Evolutionary conservation across 2,329 filamentous ascomycete genomes (phyloP).

Genomic region (Aurifilum marmelostoma): DNA sequence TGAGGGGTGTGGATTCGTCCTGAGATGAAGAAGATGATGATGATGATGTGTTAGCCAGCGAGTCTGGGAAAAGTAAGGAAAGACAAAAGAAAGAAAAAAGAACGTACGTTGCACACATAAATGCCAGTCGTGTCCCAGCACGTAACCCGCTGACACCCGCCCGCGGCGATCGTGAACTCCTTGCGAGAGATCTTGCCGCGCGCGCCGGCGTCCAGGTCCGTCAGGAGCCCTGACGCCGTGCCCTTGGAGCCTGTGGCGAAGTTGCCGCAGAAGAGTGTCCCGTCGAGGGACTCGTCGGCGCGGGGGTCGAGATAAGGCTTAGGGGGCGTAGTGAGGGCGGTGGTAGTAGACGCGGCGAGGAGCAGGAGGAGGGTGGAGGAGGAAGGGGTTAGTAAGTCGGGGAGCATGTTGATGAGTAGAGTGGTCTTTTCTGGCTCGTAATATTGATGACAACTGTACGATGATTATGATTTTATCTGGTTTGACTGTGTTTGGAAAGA

Average conservation of each 20-base stretch:
- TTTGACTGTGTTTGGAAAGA: neutral
- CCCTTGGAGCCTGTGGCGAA: conserved; percentile 16
- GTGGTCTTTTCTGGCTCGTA: too few species aligned
- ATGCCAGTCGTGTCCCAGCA: conserved; percentile 23
- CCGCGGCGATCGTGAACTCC: neutral
- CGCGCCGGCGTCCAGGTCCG: conserved; percentile 1
- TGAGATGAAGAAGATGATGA: neutral
- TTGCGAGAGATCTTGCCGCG: conserved; percentile 14
- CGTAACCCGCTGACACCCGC: conserved; percentile 18
- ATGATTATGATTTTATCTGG: neutral
- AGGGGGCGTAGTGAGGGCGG: neutral
- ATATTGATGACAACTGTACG: neutral
- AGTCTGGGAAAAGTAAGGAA: neutral
- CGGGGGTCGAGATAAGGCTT: neutral
- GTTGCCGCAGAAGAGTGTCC: conserved; percentile 21
- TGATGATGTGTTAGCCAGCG: neutral
- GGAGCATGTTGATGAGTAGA: neutral
- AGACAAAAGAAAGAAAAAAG: neutral
- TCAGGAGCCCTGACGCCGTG: conserved; percentile 4
- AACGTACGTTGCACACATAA: conserved; percentile 26
- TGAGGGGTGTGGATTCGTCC: conserved; percentile 1
- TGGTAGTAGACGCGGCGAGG: neutral
- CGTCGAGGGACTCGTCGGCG: conserved; percentile 18
- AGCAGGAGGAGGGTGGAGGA: neutral
- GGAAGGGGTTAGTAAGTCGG: neutral